Conservation (phyloP, 257 asterid genomes). For the Salvia miltiorrhiza region DNA sequence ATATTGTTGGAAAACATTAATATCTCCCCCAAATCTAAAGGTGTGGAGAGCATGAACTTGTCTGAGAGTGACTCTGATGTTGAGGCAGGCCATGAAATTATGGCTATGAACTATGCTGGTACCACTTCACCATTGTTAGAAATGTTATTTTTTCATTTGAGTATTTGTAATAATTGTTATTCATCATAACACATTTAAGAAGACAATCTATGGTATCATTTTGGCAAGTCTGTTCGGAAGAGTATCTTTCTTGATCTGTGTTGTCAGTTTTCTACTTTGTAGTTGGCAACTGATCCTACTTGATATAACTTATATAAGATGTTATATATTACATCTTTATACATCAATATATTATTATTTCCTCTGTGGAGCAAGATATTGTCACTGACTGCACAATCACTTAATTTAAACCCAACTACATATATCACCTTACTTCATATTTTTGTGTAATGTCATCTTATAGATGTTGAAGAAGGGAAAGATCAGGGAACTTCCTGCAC, state of each 20-base stretch:
- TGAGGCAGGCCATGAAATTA: slow-evolving; percentile 36
- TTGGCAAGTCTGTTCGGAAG: not conserved
- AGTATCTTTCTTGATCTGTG: not conserved
- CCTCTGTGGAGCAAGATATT: not conserved
- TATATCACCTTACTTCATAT: slow-evolving; percentile 7
- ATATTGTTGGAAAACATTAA: slow-evolving; percentile 41
- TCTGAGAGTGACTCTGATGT: slow-evolving; percentile 41
- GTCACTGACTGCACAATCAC: slow-evolving; percentile 3
- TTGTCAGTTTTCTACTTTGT: slow-evolving; percentile 3
- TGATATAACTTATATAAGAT: not conserved
- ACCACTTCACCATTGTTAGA: slow-evolving; percentile 8
- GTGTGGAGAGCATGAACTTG: slow-evolving; percentile 41
- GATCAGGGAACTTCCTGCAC: slow-evolving; percentile 28
- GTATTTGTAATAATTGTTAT: slow-evolving; percentile 1
- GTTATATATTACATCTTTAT: not conserved
- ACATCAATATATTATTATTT: not conserved
- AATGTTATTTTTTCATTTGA: not conserved
- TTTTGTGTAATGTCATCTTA: slow-evolving; percentile 20
- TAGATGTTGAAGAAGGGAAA: slow-evolving; percentile 37
- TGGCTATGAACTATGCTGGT: slow-evolving; percentile 40
- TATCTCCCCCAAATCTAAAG: slow-evolving; percentile 62
- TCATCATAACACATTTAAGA: not conserved
- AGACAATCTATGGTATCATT: not conserved
- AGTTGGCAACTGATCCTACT: slow-evolving; percentile 3
- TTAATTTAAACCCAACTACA: not conserved